Conservation (phyloP, 2,329 filamentous ascomycete species). For the Aspergillus pseudotamarii region DNA sequence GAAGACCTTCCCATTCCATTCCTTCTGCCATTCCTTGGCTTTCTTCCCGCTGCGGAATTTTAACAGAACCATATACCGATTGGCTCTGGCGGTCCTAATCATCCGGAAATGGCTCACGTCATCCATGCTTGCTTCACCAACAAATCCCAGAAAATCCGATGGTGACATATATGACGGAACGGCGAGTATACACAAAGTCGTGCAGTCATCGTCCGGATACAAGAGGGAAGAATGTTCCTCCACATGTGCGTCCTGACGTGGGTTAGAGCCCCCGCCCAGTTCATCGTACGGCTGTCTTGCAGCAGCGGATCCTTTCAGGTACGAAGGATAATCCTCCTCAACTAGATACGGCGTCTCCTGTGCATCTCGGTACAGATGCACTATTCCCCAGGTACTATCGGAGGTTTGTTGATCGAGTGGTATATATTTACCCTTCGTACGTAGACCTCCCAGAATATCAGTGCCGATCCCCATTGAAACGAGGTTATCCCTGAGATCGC, state of each 20-base stretch:
- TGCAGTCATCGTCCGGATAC: constrained; percentile 63
- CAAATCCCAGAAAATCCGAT: constrained; percentile 85
- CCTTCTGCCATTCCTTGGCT: constrained; percentile 77
- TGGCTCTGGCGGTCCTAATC: constrained; percentile 85
- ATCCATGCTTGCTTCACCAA: constrained; percentile 83
- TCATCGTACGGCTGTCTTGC: constrained; percentile 31
- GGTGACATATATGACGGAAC: constrained; percentile 93
- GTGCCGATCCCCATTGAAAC: constrained; percentile 54
- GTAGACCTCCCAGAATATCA: constrained; percentile 62
- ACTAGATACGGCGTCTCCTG: constrained; percentile 68
- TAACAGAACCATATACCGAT: constrained; percentile 92
- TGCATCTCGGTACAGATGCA: constrained; percentile 88
- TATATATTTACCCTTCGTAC: constrained; percentile 80
- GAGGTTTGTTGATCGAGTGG: constrained; percentile 71
- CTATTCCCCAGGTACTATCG: constrained; percentile 86
- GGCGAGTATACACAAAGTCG: constrained; percentile 87
- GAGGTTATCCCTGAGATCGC: constrained; percentile 36
- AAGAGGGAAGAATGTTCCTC: constrained; percentile 18
- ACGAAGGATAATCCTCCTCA: constrained; percentile 49
- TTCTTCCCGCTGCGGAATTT: constrained; percentile 79
- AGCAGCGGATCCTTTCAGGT: constrained; percentile 42
- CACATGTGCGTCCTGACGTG: constrained; percentile 9
- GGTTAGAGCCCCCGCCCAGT: constrained; percentile 26
- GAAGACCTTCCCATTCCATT: constrained; percentile 92
- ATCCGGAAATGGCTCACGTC: constrained; percentile 92